Conservation (phyloP, 495 filamentous ascomycete genomes). For the Aspergillus biplanus region DNA sequence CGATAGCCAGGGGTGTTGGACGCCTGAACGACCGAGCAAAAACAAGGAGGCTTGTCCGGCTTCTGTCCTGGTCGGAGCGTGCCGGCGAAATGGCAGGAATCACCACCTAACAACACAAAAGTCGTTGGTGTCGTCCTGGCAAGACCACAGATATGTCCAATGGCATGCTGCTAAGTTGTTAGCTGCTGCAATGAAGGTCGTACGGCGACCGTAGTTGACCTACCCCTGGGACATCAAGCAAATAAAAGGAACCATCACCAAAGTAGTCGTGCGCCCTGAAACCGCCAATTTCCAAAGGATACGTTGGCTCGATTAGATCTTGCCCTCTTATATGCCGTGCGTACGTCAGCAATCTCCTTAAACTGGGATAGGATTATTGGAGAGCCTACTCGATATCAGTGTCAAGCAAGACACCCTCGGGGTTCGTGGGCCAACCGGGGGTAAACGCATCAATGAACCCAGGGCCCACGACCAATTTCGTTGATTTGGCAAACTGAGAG, state of each 20-base stretch:
- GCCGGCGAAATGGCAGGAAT: slow-evolving; percentile 41
- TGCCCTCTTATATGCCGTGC: too few relatives aligned
- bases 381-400: neutral
- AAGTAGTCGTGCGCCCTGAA: slow-evolving; percentile 1
- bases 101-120: slow-evolving; percentile 59
- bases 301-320: neutral
- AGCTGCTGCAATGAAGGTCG: slow-evolving; percentile 47
- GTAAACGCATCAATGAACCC: neutral
- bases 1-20: too few relatives aligned
- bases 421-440: neutral
- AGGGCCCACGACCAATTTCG: slow-evolving; percentile 33
- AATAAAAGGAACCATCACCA: slow-evolving; percentile 1
- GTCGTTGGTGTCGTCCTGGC: slow-evolving; percentile 56
- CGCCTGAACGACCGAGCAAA: too few relatives aligned
- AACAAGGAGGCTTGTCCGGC: too few relatives aligned
- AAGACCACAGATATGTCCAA: slow-evolving; percentile 59
- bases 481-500: slow-evolving; percentile 47
- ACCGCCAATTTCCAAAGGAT: neutral
- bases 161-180: slow-evolving; percentile 25
- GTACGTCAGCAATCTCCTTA: neutral
- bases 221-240: slow-evolving; percentile 26
- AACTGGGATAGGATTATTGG: neutral
- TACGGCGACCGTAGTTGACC: slow-evolving; percentile 49
- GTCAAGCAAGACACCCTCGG: neutral
- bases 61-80: neutral